These are phyloP conservation scores for Fusarium sp. DNA, from an alignment of 2,329 filamentous ascomycete species.

Conservation along the genomic window DNA sequence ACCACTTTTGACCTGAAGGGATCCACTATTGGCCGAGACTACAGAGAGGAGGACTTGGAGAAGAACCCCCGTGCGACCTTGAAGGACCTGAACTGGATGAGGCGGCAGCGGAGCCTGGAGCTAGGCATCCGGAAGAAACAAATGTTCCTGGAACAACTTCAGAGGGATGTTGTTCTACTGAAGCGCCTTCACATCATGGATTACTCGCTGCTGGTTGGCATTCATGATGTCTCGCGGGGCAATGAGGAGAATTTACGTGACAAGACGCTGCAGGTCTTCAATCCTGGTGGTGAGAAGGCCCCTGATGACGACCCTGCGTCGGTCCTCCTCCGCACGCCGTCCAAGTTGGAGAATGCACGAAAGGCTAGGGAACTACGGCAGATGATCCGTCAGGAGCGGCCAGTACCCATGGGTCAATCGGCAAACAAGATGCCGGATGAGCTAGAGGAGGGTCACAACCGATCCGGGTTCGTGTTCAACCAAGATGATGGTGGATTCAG, in stretches of 20 bases:
- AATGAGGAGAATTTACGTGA: slow-evolving; percentile 93
- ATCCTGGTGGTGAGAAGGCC: slow-evolving; percentile 78
- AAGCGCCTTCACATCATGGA: slow-evolving; percentile 97
- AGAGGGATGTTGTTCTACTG: slow-evolving; percentile 85
- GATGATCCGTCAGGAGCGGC: slow-evolving; percentile 92
- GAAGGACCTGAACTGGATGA: slow-evolving; percentile 97
- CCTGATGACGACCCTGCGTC: slow-evolving; percentile 70
- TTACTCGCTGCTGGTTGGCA: slow-evolving; percentile 93
- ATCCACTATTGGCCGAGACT: slow-evolving; percentile 92
- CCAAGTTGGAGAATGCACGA: slow-evolving; percentile 89
- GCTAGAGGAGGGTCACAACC: slow-evolving; percentile 78
- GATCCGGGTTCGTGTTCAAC: slow-evolving; percentile 84
- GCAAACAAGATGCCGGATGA: slow-evolving; percentile 91
- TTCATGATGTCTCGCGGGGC: slow-evolving; percentile 89
- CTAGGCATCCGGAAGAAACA: slow-evolving; percentile 90
- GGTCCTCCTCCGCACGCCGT: slow-evolving; percentile 87
- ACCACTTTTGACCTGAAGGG: slow-evolving; percentile 97
- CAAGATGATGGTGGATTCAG: slow-evolving; percentile 92
- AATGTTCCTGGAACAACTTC: slow-evolving; percentile 88
- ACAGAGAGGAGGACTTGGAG: slow-evolving; percentile 86
- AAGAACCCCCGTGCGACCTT: slow-evolving; percentile 92
- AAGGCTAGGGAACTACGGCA: slow-evolving; percentile 92
- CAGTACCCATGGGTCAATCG: slow-evolving; percentile 89
- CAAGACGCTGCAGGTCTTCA: slow-evolving; percentile 94
- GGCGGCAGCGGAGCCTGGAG: slow-evolving; percentile 85